These are phyloP conservation scores for Elymus sibiricus DNA, from an alignment of 176 grass and related monocot species.

Conservation along the genomic window DNA sequence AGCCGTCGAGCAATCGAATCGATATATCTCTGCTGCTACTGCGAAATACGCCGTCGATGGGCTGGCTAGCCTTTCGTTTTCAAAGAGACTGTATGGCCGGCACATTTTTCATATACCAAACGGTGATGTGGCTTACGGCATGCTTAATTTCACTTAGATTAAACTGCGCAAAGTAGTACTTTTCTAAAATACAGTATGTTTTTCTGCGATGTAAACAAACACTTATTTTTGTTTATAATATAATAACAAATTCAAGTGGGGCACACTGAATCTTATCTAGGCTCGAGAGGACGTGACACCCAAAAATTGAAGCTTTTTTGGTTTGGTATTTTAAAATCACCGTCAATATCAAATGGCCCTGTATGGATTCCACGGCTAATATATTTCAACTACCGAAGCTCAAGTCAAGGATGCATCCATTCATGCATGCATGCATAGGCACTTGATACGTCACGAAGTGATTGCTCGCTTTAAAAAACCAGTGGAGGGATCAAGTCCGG, in stretches of 20 bases:
- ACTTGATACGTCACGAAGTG: neutral
- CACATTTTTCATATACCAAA: too few relatives aligned
- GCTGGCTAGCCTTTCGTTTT: neutral
- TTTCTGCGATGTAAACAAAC: too few relatives aligned
- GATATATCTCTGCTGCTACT: neutral
- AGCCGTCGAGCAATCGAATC: neutral
- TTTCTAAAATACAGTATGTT: neutral
- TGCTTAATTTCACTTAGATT: too few relatives aligned
- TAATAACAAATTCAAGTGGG: neutral
- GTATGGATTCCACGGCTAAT: neutral
- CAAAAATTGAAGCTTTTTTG: neutral
- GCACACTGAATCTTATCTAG: neutral
- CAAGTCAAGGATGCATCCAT: neutral
- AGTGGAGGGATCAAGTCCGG: neutral
- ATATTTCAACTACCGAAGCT: neutral
- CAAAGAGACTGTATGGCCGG: too few relatives aligned
- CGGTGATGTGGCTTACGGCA: too few relatives aligned
- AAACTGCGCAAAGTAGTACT: too few relatives aligned
- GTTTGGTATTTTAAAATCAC: neutral
- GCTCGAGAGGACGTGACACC: neutral
- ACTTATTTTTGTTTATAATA: too few relatives aligned
- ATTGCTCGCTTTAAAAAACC: neutral
- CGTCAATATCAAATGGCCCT: neutral
- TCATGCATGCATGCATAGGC: neutral
- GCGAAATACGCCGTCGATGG: neutral